phyloP scores from a whole-genome alignment of 768 basidiomycete genomes.

The Glaciozyma martinii region DNA sequence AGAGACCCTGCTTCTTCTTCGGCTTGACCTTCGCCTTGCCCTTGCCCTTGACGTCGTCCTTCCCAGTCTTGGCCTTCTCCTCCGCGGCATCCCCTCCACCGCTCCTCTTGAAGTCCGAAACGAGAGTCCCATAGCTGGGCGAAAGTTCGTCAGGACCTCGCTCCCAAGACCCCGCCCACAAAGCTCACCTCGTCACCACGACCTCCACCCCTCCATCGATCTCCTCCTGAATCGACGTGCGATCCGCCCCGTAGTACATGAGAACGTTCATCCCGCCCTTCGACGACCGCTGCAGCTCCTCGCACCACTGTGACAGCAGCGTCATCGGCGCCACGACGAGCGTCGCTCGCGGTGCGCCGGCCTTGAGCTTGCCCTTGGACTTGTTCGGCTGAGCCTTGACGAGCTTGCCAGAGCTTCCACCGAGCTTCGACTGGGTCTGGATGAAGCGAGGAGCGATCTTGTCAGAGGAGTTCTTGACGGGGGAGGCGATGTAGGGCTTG shows the following conservation, averaged over 20 bases:
- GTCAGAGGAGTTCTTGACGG: background rate
- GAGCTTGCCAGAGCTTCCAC: background rate
- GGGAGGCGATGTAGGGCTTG: background rate
- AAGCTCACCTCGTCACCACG: conserved; percentile 54
- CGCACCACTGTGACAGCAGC: conserved; percentile 83
- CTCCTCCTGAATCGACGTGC: conserved; percentile 58
- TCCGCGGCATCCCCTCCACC: background rate
- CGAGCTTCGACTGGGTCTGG: background rate
- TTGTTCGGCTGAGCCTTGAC: background rate
- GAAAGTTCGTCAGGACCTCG: background rate
- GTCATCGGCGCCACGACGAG: conserved; percentile 89
- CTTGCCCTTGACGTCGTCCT: conserved; percentile 4
- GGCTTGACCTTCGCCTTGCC: background rate
- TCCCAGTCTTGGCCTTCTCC: background rate
- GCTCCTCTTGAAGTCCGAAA: conserved; percentile 58
- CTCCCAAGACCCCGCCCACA: background rate
- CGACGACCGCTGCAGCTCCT: conserved; percentile 60
- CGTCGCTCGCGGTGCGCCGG: conserved; percentile 43
- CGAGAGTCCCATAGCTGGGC: conserved; percentile 71
- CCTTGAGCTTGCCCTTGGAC: background rate
- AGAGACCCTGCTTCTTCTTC: conserved; percentile 5
- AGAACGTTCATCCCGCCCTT: conserved; percentile 53
- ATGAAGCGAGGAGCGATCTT: background rate
- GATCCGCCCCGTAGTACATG: conserved; percentile 83
- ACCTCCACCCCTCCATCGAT: conserved; percentile 59